Evolutionary conservation across 2,329 filamentous ascomycete species (phyloP).

Genomic region (Gliomastix tumulicola): DNA sequence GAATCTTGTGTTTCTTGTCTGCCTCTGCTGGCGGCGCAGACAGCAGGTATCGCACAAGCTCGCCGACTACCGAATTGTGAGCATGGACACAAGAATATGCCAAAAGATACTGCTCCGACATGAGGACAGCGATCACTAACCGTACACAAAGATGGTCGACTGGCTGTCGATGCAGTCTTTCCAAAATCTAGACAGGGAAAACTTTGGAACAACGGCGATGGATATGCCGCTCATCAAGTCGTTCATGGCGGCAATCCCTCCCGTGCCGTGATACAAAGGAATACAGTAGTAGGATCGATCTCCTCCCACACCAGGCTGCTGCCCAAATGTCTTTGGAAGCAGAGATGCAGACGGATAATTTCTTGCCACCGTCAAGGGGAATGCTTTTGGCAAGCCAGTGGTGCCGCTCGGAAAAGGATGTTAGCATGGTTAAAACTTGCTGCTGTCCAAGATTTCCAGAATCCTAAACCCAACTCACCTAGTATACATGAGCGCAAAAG

Average conservation of each 20-base stretch:
- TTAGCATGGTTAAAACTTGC: too few species aligned
- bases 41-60: conserved; percentile 68
- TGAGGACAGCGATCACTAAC: too few species aligned
- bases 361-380: conserved; percentile 32
- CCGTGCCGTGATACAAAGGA: conserved; percentile 72
- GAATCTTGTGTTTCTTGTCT: conserved; percentile 51
- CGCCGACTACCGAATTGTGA: conserved; percentile 46
- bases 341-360: conserved; percentile 21
- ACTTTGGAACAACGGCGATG: conserved; percentile 57
- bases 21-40: conserved; percentile 57
- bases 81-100: too few species aligned
- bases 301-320: conserved; percentile 18
- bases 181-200: conserved; percentile 68
- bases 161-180: conserved; percentile 59
- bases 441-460: too few species aligned
- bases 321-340: conserved; percentile 8
- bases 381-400: too few species aligned
- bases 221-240: conserved; percentile 46
- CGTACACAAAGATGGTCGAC: conserved; percentile 65
- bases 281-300: conserved; percentile 67
- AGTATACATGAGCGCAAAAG: too few species aligned
- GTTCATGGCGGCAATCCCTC: conserved; percentile 49
- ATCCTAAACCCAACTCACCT: too few species aligned
- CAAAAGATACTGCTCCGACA: too few species aligned
- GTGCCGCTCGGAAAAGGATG: too few species aligned